These are phyloP conservation scores for Ammopiptanthus mongolicus DNA, from an alignment of 306 rosid species.

Conservation along the genomic window DNA sequence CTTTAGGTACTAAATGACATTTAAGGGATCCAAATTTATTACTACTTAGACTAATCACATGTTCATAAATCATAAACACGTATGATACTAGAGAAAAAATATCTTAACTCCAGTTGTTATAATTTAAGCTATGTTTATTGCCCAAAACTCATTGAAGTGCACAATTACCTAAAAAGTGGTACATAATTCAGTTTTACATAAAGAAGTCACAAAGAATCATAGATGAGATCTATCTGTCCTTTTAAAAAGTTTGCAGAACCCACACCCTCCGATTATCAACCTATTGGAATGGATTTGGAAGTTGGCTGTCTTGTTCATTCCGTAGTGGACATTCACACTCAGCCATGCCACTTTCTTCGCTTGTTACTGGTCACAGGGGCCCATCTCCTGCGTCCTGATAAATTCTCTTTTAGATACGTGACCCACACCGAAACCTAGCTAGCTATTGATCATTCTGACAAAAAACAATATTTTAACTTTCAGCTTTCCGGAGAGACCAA, in stretches of 20 bases:
- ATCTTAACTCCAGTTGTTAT: conserved; percentile 5
- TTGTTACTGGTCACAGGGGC: not conserved
- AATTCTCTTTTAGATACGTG: conserved; percentile 3
- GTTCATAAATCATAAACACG: no score
- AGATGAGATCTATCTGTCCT: conserved; percentile 5
- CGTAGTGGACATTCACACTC: conserved; percentile 12
- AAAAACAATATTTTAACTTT: not conserved
- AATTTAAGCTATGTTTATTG: not conserved
- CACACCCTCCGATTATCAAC: not conserved
- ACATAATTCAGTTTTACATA: not conserved
- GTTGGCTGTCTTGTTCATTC: conserved; percentile 26
- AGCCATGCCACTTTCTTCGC: conserved; percentile 17
- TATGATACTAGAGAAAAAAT: no score
- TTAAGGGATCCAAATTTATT: no score
- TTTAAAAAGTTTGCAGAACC: conserved; percentile 9
- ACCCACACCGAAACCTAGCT: not conserved
- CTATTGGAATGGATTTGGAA: conserved; percentile 9
- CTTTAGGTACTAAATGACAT: no score
- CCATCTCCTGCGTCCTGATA: not conserved
- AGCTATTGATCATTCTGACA: not conserved
- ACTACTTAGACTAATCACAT: no score
- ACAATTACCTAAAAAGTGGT: conserved; percentile 7
- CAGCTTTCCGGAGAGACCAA: not conserved
- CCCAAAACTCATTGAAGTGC: conserved; percentile 11
- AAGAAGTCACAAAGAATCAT: not conserved